These are phyloP conservation scores for Porpolomopsis calyptriformis DNA, from an alignment of 768 basidiomycete genomes.

Conservation along the genomic window DNA sequence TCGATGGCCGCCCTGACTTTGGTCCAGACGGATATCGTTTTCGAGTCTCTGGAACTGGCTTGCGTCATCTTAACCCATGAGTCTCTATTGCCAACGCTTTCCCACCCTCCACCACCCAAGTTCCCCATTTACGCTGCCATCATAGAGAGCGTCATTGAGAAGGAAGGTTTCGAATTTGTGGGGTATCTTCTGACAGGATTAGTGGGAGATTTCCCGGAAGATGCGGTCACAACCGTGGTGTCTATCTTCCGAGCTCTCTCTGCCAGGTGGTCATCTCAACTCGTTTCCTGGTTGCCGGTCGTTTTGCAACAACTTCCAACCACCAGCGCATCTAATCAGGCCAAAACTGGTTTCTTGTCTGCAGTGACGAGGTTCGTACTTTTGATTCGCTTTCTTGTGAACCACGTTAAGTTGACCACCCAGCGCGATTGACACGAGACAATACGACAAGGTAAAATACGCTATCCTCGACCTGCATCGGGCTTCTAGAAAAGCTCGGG, in stretches of 20 bases:
- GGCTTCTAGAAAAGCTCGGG: conserved; percentile 62
- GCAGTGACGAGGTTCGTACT: conserved; percentile 63
- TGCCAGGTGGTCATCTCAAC: conserved; percentile 53
- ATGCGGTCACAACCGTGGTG: conserved; percentile 60
- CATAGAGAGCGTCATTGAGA: conserved; percentile 51
- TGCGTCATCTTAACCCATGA: conserved; percentile 68
- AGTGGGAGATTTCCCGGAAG: conserved; percentile 82
- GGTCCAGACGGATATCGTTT: conserved; percentile 71
- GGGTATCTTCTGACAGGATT: conserved; percentile 66
- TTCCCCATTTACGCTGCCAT: conserved; percentile 50
- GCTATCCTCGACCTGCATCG: conserved; percentile 62
- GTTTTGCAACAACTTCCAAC: conserved; percentile 63
- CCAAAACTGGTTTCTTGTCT: conserved; percentile 60
- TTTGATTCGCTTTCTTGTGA: conserved; percentile 1
- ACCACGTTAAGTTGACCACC: conserved; percentile 10
- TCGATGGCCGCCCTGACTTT: conserved; percentile 72
- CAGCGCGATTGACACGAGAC: conserved; percentile 54
- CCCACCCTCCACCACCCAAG: conserved; percentile 42
- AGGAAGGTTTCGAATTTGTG: conserved; percentile 64
- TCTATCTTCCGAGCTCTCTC: conserved; percentile 67
- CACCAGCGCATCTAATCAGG: conserved; percentile 46
- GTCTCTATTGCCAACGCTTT: conserved; percentile 36
- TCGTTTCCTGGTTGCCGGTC: conserved; percentile 62
- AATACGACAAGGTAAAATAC: conserved; percentile 77
- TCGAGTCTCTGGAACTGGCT: conserved; percentile 75